phyloP scores from a whole-genome alignment of 116 monocot genomes.

The Iris pallida region DNA sequence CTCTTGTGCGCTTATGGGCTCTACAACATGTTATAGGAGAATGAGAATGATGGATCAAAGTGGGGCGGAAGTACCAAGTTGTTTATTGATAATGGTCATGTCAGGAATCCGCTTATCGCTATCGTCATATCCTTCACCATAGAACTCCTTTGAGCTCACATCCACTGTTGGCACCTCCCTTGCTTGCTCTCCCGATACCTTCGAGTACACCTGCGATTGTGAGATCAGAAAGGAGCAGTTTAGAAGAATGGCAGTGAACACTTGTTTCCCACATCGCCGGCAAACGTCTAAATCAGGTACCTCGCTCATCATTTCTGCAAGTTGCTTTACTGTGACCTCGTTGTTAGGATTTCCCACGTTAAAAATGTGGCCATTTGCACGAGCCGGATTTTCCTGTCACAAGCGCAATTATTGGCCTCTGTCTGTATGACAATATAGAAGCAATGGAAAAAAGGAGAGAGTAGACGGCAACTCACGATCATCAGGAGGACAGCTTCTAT shows the following conservation, averaged over 20 bases:
- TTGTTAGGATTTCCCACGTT: slow-evolving; percentile 97
- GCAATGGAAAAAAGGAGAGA: background rate
- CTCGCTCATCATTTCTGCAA: slow-evolving; percentile 93
- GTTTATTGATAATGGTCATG: slow-evolving; percentile 91
- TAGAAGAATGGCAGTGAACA: background rate
- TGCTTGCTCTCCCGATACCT: slow-evolving; percentile 62
- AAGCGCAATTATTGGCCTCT: background rate
- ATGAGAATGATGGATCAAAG: too few species aligned
- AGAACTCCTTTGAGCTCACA: slow-evolving; percentile 82
- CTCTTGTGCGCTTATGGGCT: too few species aligned
- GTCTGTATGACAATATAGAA: background rate
- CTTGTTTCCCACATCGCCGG: background rate
- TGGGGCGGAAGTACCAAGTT: slow-evolving; percentile 49
- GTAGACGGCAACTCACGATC: slow-evolving; percentile 48
- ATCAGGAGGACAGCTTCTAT: slow-evolving; percentile 94
- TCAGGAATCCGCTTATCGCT: slow-evolving; percentile 93
- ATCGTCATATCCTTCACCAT: slow-evolving; percentile 96
- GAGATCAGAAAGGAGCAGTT: background rate
- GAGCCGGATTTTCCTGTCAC: slow-evolving; percentile 75
- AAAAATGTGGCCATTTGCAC: slow-evolving; percentile 86
- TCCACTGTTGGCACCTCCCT: slow-evolving; percentile 68
- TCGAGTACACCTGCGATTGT: slow-evolving; percentile 63
- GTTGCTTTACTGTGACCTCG: slow-evolving; percentile 90
- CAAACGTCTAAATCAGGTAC: slow-evolving; percentile 15
- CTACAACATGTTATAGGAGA: too few species aligned